Percentiles rank a stretch among this genome's conserved stretches.
Evolutionary conservation across 768 basidiomycete genomes (phyloP).

Genomic region (Tylopilus cervinicoccineus): DNA sequence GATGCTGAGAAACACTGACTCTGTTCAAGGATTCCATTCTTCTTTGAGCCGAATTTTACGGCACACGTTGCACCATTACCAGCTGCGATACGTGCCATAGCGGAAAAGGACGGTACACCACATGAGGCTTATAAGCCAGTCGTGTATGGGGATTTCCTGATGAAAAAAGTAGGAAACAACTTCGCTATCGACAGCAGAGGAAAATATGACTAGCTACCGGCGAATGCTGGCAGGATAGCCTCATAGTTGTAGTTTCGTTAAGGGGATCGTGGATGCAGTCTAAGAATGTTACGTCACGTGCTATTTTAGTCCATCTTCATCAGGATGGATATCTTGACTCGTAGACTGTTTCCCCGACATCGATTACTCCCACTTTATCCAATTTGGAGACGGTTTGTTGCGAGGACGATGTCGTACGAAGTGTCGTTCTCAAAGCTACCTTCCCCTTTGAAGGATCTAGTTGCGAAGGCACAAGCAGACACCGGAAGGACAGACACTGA

Average conservation of each 20-base stretch:
- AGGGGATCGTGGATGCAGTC: not conserved
- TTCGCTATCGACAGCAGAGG: constrained; percentile 47
- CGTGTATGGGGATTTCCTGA: constrained; percentile 76
- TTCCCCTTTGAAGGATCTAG: constrained; percentile 52
- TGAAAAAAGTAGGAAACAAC: constrained; percentile 69
- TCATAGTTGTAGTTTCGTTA: not conserved
- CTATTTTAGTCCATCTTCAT: not conserved
- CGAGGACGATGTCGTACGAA: constrained; percentile 50
- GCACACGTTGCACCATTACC: constrained; percentile 64
- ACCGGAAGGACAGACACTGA: constrained; percentile 59
- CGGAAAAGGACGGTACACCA: constrained; percentile 9
- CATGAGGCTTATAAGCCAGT: constrained; percentile 43
- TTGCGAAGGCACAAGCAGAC: constrained; percentile 35
- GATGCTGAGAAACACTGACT: constrained; percentile 1
- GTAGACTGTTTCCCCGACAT: constrained; percentile 22
- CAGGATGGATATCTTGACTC: constrained; percentile 17
- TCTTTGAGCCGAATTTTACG: constrained; percentile 88
- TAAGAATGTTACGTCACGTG: constrained; percentile 26
- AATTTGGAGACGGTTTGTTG: constrained; percentile 10
- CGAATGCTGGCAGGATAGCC: not conserved
- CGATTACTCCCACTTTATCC: constrained; percentile 14
- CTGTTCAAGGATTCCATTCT: constrained; percentile 72
- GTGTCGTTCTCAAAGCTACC: constrained; percentile 44
- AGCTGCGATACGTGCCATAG: constrained; percentile 46
- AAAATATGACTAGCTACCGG: constrained; percentile 24